Evolutionary conservation across 805 yeast species (phyloP).

Genomic region (Myxozyma lipomycoides): DNA sequence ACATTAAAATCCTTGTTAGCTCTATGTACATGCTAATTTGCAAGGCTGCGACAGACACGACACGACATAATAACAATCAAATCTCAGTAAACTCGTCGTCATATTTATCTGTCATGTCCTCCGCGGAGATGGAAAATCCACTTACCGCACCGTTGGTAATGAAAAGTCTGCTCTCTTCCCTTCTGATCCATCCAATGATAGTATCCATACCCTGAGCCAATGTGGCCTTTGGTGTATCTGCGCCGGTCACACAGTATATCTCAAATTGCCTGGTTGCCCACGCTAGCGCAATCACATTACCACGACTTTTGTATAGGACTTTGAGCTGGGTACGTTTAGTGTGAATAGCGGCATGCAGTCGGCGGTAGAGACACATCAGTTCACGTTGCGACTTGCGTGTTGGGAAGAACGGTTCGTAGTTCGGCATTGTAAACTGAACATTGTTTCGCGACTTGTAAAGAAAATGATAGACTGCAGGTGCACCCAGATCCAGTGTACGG

Average conservation of each 20-base stretch:
- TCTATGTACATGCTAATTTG: background rate
- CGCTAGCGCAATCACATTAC: slow-evolving; percentile 42
- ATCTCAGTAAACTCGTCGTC: slow-evolving; percentile 2
- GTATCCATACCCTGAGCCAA: slow-evolving; percentile 59
- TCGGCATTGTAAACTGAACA: slow-evolving; percentile 58
- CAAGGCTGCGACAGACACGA: background rate
- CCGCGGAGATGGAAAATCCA: too few relatives aligned
- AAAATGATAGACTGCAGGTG: slow-evolving; percentile 66
- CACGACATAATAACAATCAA: background rate
- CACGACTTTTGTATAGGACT: slow-evolving; percentile 31
- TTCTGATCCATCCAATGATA: slow-evolving; percentile 72
- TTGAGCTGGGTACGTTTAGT: slow-evolving; percentile 31
- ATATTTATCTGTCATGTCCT: too few relatives aligned
- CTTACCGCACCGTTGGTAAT: slow-evolving; percentile 32
- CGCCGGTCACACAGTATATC: slow-evolving; percentile 58
- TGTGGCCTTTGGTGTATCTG: slow-evolving; percentile 50
- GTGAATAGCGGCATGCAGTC: slow-evolving; percentile 40
- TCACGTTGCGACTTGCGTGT: slow-evolving; percentile 30
- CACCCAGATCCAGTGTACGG: slow-evolving; percentile 51
- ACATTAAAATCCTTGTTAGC: too few relatives aligned
- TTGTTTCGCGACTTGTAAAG: slow-evolving; percentile 66
- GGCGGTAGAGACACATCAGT: slow-evolving; percentile 34
- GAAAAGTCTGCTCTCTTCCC: slow-evolving; percentile 53
- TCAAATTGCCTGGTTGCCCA: slow-evolving; percentile 62
- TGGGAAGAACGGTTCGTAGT: slow-evolving; percentile 39